Evolutionary conservation across 2,329 filamentous ascomycete genomes (phyloP).

Genomic region (Cryphonectria carpinicola): DNA sequence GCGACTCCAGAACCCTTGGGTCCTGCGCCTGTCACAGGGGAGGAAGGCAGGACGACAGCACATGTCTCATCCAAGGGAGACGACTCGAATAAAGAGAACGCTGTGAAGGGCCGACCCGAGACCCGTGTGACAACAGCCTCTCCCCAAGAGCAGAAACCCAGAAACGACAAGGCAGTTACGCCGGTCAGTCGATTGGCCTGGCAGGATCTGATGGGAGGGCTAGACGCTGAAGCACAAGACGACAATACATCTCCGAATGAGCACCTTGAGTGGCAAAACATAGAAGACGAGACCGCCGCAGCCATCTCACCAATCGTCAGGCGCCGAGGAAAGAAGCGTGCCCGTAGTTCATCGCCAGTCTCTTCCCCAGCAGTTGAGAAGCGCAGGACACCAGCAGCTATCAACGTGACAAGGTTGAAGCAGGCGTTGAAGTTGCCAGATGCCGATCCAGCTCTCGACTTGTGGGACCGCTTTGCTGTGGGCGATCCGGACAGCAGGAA

Average conservation of each 20-base stretch:
- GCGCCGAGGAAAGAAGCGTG: conserved; percentile 65
- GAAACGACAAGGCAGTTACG: conserved; percentile 38
- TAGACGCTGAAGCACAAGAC: conserved; percentile 48
- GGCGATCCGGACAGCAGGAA: conserved; percentile 48
- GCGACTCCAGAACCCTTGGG: conserved; percentile 25
- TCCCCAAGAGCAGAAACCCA: not conserved
- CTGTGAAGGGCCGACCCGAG: conserved; percentile 27
- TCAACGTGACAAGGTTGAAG: conserved; percentile 63
- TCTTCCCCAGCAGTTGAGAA: conserved; percentile 65
- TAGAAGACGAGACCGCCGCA: conserved; percentile 46
- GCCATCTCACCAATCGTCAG: conserved; percentile 53
- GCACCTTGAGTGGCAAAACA: conserved; percentile 63
- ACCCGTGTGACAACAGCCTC: conserved; percentile 7
- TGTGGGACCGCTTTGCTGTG: conserved; percentile 77
- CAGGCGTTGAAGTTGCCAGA: conserved; percentile 67
- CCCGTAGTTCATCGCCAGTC: conserved; percentile 73
- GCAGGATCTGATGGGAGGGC: conserved; percentile 59
- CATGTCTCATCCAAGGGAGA: conserved; percentile 15
- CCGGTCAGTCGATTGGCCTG: conserved; percentile 59
- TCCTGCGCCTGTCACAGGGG: conserved; percentile 1
- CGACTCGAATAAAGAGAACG: conserved; percentile 32
- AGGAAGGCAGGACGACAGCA: not conserved
- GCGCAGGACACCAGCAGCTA: conserved; percentile 46
- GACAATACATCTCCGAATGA: conserved; percentile 61
- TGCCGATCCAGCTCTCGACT: conserved; percentile 71